A percentile compares a stretch with the other conserved stretches of the same genome.
phyloP scores from a whole-genome alignment of 139 green algal species.

The Zygnema cylindricum region DNA sequence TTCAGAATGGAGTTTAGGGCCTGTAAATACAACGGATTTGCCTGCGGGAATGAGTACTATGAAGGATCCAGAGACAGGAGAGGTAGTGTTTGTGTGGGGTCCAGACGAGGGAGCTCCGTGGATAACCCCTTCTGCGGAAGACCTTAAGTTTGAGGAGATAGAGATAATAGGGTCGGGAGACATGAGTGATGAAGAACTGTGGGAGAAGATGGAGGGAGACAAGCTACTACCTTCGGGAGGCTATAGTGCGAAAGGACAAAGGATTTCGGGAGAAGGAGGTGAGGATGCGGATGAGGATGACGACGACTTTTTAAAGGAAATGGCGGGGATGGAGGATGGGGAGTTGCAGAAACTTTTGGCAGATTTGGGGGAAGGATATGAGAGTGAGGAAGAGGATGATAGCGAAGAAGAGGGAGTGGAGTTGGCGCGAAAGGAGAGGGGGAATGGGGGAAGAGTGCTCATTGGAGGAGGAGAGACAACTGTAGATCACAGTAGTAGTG shows the following conservation, averaged over 20 bases:
- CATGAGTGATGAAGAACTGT: slow-evolving; percentile 48
- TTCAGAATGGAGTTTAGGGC: background rate
- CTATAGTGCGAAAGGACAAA: background rate
- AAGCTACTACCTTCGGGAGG: slow-evolving; percentile 10
- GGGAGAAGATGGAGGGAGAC: slow-evolving; percentile 53
- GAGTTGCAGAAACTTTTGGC: background rate
- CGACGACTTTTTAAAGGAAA: slow-evolving; percentile 7
- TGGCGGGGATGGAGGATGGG: slow-evolving; percentile 12
- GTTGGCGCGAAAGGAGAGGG: background rate
- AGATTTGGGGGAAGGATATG: slow-evolving; percentile 9
- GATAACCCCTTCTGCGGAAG: slow-evolving; percentile 5
- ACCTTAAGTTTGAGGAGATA: slow-evolving; percentile 30
- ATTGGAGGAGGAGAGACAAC: background rate
- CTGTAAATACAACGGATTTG: background rate
- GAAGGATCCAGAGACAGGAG: slow-evolving; percentile 49
- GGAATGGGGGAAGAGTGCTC: background rate
- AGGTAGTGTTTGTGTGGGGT: slow-evolving; percentile 44
- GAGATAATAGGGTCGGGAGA: slow-evolving; percentile 26
- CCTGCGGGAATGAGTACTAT: slow-evolving; percentile 29
- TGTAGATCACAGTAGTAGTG: background rate
- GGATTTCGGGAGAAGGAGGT: slow-evolving; percentile 12
- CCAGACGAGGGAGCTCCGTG: background rate
- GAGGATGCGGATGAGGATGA: slow-evolving; percentile 43
- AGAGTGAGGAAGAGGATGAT: slow-evolving; percentile 38
- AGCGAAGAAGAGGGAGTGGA: slow-evolving; percentile 22